These are phyloP conservation scores for Ilex aquifolium DNA, from an alignment of 257 asterid species.

Conservation along the genomic window DNA sequence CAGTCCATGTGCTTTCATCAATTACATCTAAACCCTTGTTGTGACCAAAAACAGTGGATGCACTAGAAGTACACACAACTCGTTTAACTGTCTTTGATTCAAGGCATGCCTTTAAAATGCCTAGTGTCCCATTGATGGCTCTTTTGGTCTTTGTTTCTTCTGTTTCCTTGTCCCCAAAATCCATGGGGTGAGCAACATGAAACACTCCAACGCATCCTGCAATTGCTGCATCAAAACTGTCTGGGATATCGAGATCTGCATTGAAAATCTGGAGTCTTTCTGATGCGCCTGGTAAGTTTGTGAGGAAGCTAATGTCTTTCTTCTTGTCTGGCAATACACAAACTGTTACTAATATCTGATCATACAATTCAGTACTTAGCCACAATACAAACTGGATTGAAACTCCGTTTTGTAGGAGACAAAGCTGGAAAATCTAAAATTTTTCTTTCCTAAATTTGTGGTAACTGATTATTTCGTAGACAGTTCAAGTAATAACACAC, in stretches of 20 bases:
- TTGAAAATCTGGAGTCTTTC: not conserved
- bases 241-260: not conserved
- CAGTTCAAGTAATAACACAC: too few species aligned
- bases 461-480: too few species aligned
- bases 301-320: not conserved
- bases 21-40: not conserved
- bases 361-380: too few species aligned
- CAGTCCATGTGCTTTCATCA: not conserved
- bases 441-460: too few species aligned
- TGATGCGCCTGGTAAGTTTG: constrained; percentile 1
- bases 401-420: too few species aligned
- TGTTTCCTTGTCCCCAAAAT: not conserved
- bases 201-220: constrained; percentile 1
- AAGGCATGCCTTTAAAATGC: constrained; percentile 1
- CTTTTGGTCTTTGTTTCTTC: not conserved
- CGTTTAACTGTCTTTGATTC: not conserved
- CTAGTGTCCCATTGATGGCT: not conserved
- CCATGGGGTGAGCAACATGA: not conserved
- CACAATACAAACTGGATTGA: too few species aligned
- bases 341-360: too few species aligned
- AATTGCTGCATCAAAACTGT: not conserved
- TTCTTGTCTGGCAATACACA: not conserved
- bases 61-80: not conserved
- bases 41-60: not conserved
- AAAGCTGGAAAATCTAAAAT: too few species aligned